Evolutionary conservation across 805 yeast species (phyloP), one percentile per base, ranked within the genome.

Genomic region (Metschnikowia hibisci): DNA sequence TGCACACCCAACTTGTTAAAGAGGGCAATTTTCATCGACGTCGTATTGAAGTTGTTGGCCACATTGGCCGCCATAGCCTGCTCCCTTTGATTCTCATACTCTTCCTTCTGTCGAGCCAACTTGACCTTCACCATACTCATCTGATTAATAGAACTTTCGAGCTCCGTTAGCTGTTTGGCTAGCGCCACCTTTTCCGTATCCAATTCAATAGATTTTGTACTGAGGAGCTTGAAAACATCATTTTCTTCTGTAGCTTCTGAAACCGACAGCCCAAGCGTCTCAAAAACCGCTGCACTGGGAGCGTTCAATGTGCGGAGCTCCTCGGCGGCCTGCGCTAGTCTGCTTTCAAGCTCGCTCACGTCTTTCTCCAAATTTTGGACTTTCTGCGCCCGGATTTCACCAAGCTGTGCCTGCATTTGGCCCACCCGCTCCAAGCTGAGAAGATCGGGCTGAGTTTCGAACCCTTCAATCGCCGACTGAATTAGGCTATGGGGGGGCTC

Each of bases 1-100:
- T 67, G 68, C 5, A 84, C 57, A 1, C 89, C 91, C 46, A 83
- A 55, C 34, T 77, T 77, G 50, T 80, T 76, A 58, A 71, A 84
- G 14, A 85, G 63, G 53, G 78, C 77, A 39, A 84, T 60, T 52
- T 80, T 81, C 52, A 84, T 59, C 9, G 71, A 57, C 32, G 69
- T 67, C 9, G 77, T 63, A 53, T 77, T 74, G 39, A 64, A 63
- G 51, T 71, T 69, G 26, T 62, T 62, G 15, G 57, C 41, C 14
- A 61, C 60, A 35, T 56, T 63, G 46, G 57, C 63, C 28, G 57
- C 60, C 36, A 59, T 61, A 41, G 65, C 64, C 35, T 60, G 57
- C 45, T 53, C 54, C 29, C 56, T 41, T 39, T 58, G 60, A 32
- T 47, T 46, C 28, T 62, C 67, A 33, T 77, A 60, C 26, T 63